Evolutionary conservation across 2,329 filamentous ascomycete species (phyloP), one percentile per base, ranked within the genome.

Genomic region (Zopfia rhizophila): DNA sequence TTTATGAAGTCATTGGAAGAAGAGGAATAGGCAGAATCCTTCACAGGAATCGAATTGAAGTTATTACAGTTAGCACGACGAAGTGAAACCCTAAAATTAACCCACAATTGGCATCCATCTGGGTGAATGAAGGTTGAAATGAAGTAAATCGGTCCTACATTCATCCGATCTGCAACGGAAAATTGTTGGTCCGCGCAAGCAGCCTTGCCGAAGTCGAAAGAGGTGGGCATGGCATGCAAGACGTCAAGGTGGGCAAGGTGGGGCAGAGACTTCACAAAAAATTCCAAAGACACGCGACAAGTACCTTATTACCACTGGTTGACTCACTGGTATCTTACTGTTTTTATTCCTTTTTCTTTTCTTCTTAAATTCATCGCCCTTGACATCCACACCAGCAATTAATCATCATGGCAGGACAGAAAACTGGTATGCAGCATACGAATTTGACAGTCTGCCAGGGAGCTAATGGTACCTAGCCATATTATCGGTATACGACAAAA

Each of bases 401-500:
- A 41, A 39, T 51, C 64, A 67, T 44, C 11, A 70, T 70, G 68
- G 58, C 52, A 27, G 61, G 65, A 40, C 68, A 71, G 56, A 72
- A 70, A 55, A 72, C 68, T 53, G 68, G 68, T 70, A 51, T 28
- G 35, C 23, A 8, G n/a, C 18, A 18, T 33, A 5, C 14, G 17
- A 32, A 23, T 25, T 45, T 27, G 3, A 22, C 10, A 3, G 6
- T 45, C 3, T 23, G 24, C 27, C 11, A 18, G 12, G 14, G 7
- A 12, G 16, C 17, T 54, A 14, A 59, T 25, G 31, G 18, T 31
- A 33, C 6, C 4, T 48, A 77, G 94, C 94, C 60, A 97, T 99
- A 70, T 83, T 99, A 72, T 97, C 93, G 58, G 94, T 97, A 80
- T 97, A 94, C 73, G 91, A 99, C 83, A 99, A 99, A 86, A 97